A percentile compares a stretch with the other conserved stretches of the same genome.
These are phyloP conservation scores for Elsinoe fawcettii DNA, from an alignment of 2,329 filamentous ascomycete genomes.

Conservation along the genomic window DNA sequence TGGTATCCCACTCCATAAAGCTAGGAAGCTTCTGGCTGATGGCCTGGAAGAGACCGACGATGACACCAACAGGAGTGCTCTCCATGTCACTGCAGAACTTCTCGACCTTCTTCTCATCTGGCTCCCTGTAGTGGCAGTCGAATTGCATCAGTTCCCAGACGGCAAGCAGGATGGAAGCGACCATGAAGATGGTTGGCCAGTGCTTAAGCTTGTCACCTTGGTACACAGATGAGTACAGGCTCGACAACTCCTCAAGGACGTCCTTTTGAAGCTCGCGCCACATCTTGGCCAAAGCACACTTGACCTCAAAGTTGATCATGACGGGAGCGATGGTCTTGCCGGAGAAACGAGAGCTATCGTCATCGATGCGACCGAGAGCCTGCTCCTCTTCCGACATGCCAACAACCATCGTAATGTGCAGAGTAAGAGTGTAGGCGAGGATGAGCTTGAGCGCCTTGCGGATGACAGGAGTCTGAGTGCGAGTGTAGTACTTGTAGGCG, in stretches of 20 bases:
- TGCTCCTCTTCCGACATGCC: conserved; percentile 72
- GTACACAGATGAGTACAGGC: conserved; percentile 94
- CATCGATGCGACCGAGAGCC: conserved; percentile 75
- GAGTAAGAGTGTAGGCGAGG: conserved; percentile 88
- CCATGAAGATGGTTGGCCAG: conserved; percentile 98
- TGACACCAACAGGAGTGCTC: conserved; percentile 87
- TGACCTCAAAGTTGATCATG: conserved; percentile 99
- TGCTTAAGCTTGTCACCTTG: conserved; percentile 96
- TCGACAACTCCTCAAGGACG: conserved; percentile 85
- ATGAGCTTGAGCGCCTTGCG: conserved; percentile 93
- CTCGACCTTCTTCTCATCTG: conserved; percentile 72
- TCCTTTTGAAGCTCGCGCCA: conserved; percentile 97
- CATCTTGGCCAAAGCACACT: conserved; percentile 93
- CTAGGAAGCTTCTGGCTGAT: conserved; percentile 94
- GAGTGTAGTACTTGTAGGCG: conserved; percentile 83
- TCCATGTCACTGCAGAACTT: conserved; percentile 98
- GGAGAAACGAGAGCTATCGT: conserved; percentile 76
- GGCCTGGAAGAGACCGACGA: conserved; percentile 92
- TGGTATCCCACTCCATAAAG: conserved; percentile 89
- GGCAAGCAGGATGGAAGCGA: conserved; percentile 82
- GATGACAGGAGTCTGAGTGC: conserved; percentile 80
- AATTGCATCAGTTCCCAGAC: conserved; percentile 99
- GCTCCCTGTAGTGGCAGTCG: conserved; percentile 91
- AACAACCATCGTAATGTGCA: conserved; percentile 91
- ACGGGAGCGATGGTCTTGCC: conserved; percentile 89